Evolutionary conservation across 805 yeast species (phyloP).

Genomic region (Saccharomycopsis fibuligera): DNA sequence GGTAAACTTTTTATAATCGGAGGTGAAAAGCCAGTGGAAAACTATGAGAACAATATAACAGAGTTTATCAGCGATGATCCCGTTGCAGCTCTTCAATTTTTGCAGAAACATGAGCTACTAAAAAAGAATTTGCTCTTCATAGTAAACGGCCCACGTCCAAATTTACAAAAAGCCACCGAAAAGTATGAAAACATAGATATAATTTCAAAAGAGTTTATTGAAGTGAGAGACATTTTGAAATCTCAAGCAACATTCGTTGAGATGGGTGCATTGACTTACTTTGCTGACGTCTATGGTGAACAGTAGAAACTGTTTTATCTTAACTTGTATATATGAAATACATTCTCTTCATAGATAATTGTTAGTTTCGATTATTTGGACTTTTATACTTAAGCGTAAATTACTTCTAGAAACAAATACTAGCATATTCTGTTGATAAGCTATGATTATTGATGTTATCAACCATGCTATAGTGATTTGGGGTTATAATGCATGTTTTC

Average conservation of each 20-base stretch:
- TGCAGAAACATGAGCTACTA: constrained; percentile 42
- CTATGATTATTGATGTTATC: no score
- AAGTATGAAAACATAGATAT: constrained; percentile 53
- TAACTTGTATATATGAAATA: background rate
- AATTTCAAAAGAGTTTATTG: constrained; percentile 67
- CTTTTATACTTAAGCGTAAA: no score
- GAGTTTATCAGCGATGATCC: constrained; percentile 33
- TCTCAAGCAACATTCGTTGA: constrained; percentile 75
- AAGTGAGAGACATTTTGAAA: constrained; percentile 75
- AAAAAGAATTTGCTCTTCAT: constrained; percentile 60
- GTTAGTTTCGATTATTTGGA: no score
- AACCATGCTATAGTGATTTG: no score
- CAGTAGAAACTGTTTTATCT: background rate
- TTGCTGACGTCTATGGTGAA: constrained; percentile 28
- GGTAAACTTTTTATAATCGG: constrained; percentile 74
- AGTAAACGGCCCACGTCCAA: constrained; percentile 48
- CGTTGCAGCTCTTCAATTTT: constrained; percentile 43
- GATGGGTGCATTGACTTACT: constrained; percentile 61
- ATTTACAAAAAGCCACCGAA: constrained; percentile 55
- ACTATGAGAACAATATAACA: constrained; percentile 29
- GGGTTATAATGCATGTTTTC: no score
- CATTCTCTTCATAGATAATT: no score
- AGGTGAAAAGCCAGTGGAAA: constrained; percentile 29
- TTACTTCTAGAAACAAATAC: no score
- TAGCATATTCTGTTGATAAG: no score